phyloP scores from a whole-genome alignment of 441 rosid species.

The Macaranga tanarius region DNA sequence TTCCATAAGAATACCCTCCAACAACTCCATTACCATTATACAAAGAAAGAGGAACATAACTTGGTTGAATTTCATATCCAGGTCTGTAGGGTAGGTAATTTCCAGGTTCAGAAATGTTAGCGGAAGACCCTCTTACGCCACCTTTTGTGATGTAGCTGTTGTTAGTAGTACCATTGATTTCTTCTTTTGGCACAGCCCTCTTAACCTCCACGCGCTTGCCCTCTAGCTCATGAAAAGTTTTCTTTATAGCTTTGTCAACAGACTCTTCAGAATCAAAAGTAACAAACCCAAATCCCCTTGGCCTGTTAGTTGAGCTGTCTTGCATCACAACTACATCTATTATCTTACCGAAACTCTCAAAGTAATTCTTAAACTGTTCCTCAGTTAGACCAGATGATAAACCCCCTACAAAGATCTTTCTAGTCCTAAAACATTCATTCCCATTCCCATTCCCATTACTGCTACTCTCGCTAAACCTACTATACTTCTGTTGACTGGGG shows the following conservation, averaged over 20 bases:
- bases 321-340: conserved; percentile 82
- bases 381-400: conserved; percentile 58
- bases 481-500: conserved; percentile 24
- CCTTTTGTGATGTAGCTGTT: conserved; percentile 18
- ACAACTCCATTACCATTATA: conserved; percentile 34
- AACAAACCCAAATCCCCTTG: conserved; percentile 86
- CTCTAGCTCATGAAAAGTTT: conserved; percentile 52
- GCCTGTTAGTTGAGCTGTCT: conserved; percentile 59
- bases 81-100: conserved; percentile 32
- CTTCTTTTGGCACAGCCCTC: conserved; percentile 78
- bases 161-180: conserved; percentile 26
- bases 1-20: conserved; percentile 41
- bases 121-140: conserved; percentile 21
- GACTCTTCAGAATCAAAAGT: conserved; percentile 72
- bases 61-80: conserved; percentile 35
- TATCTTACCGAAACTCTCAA: conserved; percentile 66
- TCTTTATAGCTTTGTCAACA: conserved; percentile 61
- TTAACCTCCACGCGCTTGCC: conserved; percentile 75
- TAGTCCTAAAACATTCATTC: conserved; percentile 38
- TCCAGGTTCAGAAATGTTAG: conserved; percentile 28
- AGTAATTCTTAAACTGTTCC: conserved; percentile 68
- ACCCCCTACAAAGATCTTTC: conserved; percentile 85
- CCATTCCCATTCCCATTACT: conserved; percentile 30
- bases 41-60: conserved; percentile 30
- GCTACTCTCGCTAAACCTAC: conserved; percentile 25